Evolutionary conservation across 306 rosid genomes (phyloP).

Genomic region (Trifolium dubium): DNA sequence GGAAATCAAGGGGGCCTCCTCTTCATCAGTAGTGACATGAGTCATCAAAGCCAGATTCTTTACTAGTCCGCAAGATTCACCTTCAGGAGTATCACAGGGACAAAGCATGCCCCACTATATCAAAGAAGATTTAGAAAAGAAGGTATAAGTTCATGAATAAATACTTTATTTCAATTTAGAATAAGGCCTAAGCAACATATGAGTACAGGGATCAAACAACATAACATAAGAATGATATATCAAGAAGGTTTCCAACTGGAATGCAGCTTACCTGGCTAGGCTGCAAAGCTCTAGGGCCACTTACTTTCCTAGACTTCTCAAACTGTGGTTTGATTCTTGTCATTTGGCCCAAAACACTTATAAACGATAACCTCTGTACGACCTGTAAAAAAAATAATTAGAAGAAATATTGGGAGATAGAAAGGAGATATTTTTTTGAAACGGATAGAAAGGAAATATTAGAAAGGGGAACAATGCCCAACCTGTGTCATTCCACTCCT

Average conservation of each 20-base stretch:
- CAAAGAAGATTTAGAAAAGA: constrained; percentile 26
- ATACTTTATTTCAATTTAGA: constrained; percentile 1
- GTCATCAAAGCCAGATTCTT: constrained; percentile 95
- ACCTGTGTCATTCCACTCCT: constrained; percentile 96
- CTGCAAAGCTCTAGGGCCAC: constrained; percentile 91
- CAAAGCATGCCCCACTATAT: constrained; percentile 99
- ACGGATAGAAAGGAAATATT: neutral
- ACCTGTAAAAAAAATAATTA: constrained; percentile 53
- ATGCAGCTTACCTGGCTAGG: constrained; percentile 77
- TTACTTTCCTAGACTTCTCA: constrained; percentile 93
- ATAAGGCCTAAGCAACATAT: constrained; percentile 16
- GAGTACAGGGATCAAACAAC: constrained; percentile 13
- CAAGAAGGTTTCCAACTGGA: constrained; percentile 8
- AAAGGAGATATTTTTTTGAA: neutral
- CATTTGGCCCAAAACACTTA: constrained; percentile 77
- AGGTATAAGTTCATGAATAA: neutral
- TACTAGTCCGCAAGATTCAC: constrained; percentile 92
- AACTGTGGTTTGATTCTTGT: constrained; percentile 87
- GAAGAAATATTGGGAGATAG: neutral
- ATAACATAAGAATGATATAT: neutral
- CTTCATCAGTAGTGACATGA: constrained; percentile 96
- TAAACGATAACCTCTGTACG: constrained; percentile 77
- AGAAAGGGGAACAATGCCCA: constrained; percentile 17
- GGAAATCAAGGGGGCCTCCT: constrained; percentile 75
- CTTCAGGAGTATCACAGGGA: constrained; percentile 99